phyloP scores from a whole-genome alignment of 1,139 yeast species.

The Candida glucosophila region DNA sequence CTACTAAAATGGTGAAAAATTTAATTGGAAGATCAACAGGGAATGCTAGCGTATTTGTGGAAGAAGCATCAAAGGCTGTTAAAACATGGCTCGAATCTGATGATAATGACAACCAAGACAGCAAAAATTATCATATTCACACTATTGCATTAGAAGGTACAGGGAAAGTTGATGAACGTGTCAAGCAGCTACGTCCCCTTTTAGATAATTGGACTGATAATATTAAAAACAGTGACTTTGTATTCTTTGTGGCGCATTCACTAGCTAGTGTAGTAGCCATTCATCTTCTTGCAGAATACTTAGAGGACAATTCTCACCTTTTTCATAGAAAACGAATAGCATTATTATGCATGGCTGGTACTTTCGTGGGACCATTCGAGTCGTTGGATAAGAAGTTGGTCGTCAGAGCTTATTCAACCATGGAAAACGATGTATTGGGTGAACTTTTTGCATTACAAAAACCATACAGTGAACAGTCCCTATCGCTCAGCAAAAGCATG shows the following conservation, averaged over 20 bases:
- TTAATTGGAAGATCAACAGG: slow-evolving; percentile 43
- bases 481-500: slow-evolving; percentile 23
- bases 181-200: slow-evolving; percentile 22
- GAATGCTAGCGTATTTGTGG: slow-evolving; percentile 25
- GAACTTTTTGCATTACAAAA: slow-evolving; percentile 42
- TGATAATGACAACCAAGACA: slow-evolving; percentile 11
- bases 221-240: slow-evolving; percentile 30
- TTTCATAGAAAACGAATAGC: slow-evolving; percentile 28
- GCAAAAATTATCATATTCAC: slow-evolving; percentile 23
- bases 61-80: slow-evolving; percentile 28
- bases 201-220: slow-evolving; percentile 36
- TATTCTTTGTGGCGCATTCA: slow-evolving; percentile 37
- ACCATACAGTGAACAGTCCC: slow-evolving; percentile 23
- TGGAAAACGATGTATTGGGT: slow-evolving; percentile 40
- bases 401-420: slow-evolving; percentile 34
- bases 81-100: slow-evolving; percentile 29
- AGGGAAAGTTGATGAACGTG: slow-evolving; percentile 38
- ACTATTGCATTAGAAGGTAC: slow-evolving; percentile 46
- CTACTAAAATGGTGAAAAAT: slow-evolving; percentile 40
- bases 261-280: slow-evolving; percentile 40
- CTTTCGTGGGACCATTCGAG: slow-evolving; percentile 33
- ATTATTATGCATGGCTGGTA: slow-evolving; percentile 38
- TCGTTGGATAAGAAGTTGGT: slow-evolving; percentile 40
- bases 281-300: slow-evolving; percentile 28
- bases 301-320: slow-evolving; percentile 4